Conservation (phyloP, 208 protist species). For the Porcisia deanei region DNA sequence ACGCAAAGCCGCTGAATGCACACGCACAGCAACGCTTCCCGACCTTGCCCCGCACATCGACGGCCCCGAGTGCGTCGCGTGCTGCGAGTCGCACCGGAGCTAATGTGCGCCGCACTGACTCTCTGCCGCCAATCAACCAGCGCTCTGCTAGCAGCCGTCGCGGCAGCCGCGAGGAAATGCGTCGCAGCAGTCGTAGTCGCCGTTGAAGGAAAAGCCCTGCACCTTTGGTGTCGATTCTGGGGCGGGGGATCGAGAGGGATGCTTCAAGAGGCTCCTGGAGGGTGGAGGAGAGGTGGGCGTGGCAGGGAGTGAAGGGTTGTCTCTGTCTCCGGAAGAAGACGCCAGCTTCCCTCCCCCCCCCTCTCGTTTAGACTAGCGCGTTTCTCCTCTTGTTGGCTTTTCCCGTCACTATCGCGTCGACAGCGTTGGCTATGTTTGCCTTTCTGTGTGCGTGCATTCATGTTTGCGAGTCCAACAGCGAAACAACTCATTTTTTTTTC, state of each 20-base stretch:
- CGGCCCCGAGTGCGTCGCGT: constrained; percentile 44
- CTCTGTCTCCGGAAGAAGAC: neutral
- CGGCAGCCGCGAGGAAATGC: constrained; percentile 23
- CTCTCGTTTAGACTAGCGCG: too few species aligned
- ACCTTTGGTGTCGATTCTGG: neutral
- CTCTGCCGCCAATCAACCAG: constrained; percentile 39
- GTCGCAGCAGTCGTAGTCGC: constrained; percentile 31
- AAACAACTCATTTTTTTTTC: neutral
- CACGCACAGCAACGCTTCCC: constrained; percentile 63
- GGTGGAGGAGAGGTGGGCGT: neutral
- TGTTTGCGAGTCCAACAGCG: neutral
- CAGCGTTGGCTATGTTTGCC: neutral
- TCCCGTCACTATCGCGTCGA: neutral
- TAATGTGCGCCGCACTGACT: constrained; percentile 52
- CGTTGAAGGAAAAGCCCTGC: constrained; percentile 13
- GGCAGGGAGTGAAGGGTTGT: neutral
- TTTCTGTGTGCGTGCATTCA: neutral
- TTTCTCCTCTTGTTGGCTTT: neutral
- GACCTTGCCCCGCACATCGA: constrained; percentile 47
- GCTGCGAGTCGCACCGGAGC: constrained; percentile 41
- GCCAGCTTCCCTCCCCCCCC: neutral
- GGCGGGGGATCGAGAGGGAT: neutral
- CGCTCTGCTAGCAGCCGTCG: constrained; percentile 45
- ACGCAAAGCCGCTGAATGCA: constrained; percentile 57
- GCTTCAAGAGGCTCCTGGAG: neutral